phyloP scores from a whole-genome alignment of 2,329 filamentous ascomycete genomes.

The Chaetothyriales sp. region DNA sequence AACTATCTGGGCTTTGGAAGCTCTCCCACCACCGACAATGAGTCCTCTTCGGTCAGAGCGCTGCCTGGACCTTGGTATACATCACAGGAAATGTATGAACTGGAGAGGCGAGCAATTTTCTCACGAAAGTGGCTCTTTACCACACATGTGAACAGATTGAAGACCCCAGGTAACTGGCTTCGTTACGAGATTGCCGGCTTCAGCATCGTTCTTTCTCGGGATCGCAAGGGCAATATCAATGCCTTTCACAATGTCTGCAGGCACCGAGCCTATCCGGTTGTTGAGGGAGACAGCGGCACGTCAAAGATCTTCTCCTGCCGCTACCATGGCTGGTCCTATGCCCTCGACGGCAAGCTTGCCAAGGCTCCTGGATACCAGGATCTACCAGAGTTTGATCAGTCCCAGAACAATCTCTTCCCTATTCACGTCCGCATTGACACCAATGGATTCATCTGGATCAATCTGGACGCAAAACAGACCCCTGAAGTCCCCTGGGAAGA shows the following conservation, averaged over 20 bases:
- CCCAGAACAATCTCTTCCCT: constrained; percentile 38
- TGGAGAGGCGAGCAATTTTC: constrained; percentile 36
- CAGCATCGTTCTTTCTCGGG: constrained; percentile 38
- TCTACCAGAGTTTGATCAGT: constrained; percentile 41
- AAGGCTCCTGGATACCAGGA: constrained; percentile 46
- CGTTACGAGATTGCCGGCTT: constrained; percentile 29
- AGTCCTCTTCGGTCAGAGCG: constrained; percentile 19
- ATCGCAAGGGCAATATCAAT: constrained; percentile 39
- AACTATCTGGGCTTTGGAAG: constrained; percentile 9
- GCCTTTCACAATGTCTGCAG: constrained; percentile 50
- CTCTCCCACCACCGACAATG: constrained; percentile 1
- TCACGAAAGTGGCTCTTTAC: constrained; percentile 30
- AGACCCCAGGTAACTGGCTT: constrained; percentile 33
- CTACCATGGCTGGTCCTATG: constrained; percentile 50
- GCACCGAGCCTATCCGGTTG: constrained; percentile 43
- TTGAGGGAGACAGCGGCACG: constrained; percentile 20
- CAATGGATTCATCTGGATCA: constrained; percentile 10
- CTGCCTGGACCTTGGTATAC: constrained; percentile 38
- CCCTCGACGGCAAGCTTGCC: constrained; percentile 41
- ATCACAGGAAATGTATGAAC: constrained; percentile 29
- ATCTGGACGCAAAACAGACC: constrained; percentile 6
- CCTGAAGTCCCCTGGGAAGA: constrained; percentile 8
- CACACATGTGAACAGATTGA: constrained; percentile 29
- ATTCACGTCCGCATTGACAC: constrained; percentile 8
- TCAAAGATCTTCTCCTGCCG: constrained; percentile 39